phyloP scores from a whole-genome alignment of 73 alveolate species.

The Tetrahymena thermophila region DNA sequence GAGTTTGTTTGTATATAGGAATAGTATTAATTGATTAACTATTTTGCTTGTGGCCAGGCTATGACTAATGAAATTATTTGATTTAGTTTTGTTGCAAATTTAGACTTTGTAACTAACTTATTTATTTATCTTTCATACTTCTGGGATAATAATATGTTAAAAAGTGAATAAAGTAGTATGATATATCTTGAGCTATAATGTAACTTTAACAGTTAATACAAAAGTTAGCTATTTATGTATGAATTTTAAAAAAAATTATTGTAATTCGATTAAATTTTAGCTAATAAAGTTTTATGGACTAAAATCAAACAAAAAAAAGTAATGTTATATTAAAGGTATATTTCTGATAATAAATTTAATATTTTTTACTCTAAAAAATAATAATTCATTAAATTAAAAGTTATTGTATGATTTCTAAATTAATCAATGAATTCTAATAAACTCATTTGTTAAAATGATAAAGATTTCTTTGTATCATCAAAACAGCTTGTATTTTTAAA shows the following conservation, averaged over 20 bases:
- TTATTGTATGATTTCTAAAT: background rate
- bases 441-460: too few species aligned
- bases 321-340: background rate
- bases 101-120: background rate
- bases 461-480: too few species aligned
- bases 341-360: background rate
- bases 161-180: background rate
- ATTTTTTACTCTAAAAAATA: background rate
- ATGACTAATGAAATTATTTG: background rate
- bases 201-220: background rate
- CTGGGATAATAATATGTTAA: background rate
- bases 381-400: background rate
- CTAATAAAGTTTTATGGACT: background rate
- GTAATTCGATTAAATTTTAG: background rate
- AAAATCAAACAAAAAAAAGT: background rate
- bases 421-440: too few species aligned
- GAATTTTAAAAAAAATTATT: too few species aligned
- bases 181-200: too few species aligned
- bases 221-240: too few species aligned
- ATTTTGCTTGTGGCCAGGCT: background rate
- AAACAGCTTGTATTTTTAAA: too few species aligned
- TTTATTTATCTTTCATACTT: background rate
- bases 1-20: background rate
- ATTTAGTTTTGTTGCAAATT: background rate
- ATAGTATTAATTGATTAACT: background rate